A percentile compares a stretch with the other conserved stretches of the same genome.
Evolutionary conservation across 2,329 filamentous ascomycete species (phyloP).

Genomic region (Metarhizium guizhouense): DNA sequence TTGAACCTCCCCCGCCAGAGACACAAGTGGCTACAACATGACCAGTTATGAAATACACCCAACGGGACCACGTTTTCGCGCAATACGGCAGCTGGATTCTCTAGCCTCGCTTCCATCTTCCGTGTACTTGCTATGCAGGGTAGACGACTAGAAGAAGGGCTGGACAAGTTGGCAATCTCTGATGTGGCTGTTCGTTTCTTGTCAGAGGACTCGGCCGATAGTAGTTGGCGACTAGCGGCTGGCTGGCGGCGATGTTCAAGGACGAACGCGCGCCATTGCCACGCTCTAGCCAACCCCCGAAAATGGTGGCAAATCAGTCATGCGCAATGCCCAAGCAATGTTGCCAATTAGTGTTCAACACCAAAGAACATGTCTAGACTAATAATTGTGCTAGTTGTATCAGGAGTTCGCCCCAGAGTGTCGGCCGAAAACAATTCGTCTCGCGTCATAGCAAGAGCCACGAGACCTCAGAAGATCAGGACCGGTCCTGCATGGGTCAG

Average conservation of each 20-base stretch:
- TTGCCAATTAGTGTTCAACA: no score
- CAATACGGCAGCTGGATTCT: no score
- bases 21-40: background rate
- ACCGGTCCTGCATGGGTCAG: background rate
- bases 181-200: no score
- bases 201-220: conserved; percentile 6
- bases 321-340: background rate
- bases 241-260: conserved; percentile 2
- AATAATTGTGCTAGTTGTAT: background rate
- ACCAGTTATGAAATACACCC: no score
- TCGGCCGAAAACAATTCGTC: conserved; percentile 5
- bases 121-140: no score
- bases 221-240: conserved; percentile 1
- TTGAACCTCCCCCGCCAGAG: background rate
- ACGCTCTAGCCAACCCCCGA: background rate
- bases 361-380: background rate
- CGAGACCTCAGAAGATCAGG: conserved; percentile 1
- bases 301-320: background rate
- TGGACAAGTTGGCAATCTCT: no score
- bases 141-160: no score
- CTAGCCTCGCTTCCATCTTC: no score
- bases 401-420: background rate
- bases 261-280: background rate
- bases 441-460: conserved; percentile 4
- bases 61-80: no score